Evolutionary conservation across 345 rosid genomes (phyloP), one percentile per base, ranked within the genome.

Genomic region (Chamaenerion angustifolium): DNA sequence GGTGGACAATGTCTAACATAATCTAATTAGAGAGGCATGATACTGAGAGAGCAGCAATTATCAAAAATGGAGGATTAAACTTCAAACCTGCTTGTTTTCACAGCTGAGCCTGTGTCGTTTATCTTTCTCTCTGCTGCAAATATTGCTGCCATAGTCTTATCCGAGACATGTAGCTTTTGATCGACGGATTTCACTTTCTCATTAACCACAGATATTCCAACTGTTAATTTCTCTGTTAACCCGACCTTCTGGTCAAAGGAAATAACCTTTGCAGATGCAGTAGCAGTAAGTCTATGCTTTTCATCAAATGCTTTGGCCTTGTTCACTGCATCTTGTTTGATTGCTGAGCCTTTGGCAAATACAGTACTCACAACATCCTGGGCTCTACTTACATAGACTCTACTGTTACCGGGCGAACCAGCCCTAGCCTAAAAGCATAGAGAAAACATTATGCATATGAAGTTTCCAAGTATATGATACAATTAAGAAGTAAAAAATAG

Each of bases 71-170:
- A 56, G 44, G 40, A 44, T 19, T 42, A 16, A 58, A 40, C 45
- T 10, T 15, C 10, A 48, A 44, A 82, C 96, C 96, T 84, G 93
- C 96, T 92, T 47, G 98, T 84, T 72, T 87, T 92, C 64, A 92
- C 96, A 21, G 96, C 96, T 56, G 98, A 74, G 51, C 98, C 95
- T 0, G 96, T 92, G 65, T 87, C 71, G 52, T 82, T 92, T 71
- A 92, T 71, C 70, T 84, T 92, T 68, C 80, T 83, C 63, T 92
- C 96, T 0, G 98, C 95, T 42, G 98, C 96, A 72, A 87, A 87
- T 64, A 87, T 61, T 18, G 98, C 96, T 35, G 96, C 95, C 98
- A 92, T 87, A 13, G 96, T 92, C 75, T 82, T 87, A 71, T 92
- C 93, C 0, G 98, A 84, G 6, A 92, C 95, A 11, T 82, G 89